Percentiles rank a stretch among this genome's conserved stretches.
phyloP scores from a whole-genome alignment of 108 stramenopile species.

The Pseudonitzschia delicatissima region DNA sequence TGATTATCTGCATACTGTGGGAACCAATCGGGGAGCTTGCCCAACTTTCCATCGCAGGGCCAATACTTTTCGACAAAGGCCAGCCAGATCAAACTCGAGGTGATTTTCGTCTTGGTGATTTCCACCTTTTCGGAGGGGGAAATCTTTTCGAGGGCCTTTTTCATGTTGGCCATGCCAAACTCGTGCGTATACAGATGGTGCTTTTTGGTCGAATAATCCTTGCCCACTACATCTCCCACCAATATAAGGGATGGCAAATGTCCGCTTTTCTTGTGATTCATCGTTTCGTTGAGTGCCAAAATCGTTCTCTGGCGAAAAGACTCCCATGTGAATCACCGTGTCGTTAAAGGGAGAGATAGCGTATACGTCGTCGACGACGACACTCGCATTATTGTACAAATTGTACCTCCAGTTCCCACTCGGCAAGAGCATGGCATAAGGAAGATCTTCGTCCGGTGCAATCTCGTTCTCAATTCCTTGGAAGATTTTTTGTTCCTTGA shows the following conservation, averaged over 20 bases:
- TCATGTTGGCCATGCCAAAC: constrained; percentile 6
- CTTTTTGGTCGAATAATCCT: not conserved
- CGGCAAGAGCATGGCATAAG: constrained; percentile 22
- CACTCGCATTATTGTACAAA: constrained; percentile 30
- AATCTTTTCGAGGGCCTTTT: not conserved
- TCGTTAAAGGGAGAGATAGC: constrained; percentile 67
- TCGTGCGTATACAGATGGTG: constrained; percentile 31
- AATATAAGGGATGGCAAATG: constrained; percentile 8
- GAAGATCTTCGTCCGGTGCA: constrained; percentile 25
- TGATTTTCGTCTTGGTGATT: not conserved
- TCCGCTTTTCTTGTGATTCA: not conserved
- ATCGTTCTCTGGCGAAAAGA: constrained; percentile 10
- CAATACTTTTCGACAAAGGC: constrained; percentile 22
- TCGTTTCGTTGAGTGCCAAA: not conserved
- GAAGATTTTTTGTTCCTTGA: not conserved
- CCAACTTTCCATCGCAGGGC: constrained; percentile 23
- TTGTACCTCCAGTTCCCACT: constrained; percentile 46
- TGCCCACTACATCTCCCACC: constrained; percentile 3
- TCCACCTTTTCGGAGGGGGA: not conserved
- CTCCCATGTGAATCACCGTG: constrained; percentile 30
- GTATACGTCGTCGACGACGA: constrained; percentile 51
- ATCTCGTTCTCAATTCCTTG: constrained; percentile 7
- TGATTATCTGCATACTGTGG: no score
- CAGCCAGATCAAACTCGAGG: constrained; percentile 22
- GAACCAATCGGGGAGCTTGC: no score